phyloP scores from a whole-genome alignment of 192 early-diverging fungal species.

The Podochytrium sp. region DNA sequence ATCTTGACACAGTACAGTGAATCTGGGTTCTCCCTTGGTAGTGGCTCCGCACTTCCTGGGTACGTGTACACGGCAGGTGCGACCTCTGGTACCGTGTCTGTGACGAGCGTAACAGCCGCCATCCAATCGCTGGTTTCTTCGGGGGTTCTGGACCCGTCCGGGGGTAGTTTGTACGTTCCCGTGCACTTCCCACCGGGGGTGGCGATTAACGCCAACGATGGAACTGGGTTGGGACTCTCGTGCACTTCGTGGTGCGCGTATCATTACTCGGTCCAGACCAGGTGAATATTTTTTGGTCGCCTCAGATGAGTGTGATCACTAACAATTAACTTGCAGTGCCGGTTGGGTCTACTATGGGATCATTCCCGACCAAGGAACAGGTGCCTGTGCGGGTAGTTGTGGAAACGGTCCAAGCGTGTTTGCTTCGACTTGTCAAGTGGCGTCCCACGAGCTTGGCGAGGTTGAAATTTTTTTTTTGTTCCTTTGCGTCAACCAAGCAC shows the following conservation, averaged over 20 bases:
- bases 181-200: neutral
- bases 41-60: neutral
- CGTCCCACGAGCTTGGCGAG: neutral
- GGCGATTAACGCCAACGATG: neutral
- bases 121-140: neutral
- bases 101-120: neutral
- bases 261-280: neutral
- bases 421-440: neutral
- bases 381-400: neutral
- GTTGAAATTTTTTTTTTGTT: too few species aligned
- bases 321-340: too few species aligned
- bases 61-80: neutral
- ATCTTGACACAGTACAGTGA: neutral
- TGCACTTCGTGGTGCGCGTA: neutral
- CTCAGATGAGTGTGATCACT: too few species aligned
- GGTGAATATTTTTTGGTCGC: neutral
- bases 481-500: too few species aligned
- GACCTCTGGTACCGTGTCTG: neutral
- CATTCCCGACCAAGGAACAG: neutral
- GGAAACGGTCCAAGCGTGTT: neutral
- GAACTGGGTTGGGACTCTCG: neutral
- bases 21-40: neutral
- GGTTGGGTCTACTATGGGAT: neutral
- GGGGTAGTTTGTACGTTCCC: slow-evolving; percentile 1
- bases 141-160: neutral